Evolutionary conservation across 768 basidiomycete species (phyloP).

Genomic region (Favolaschia claudopus): DNA sequence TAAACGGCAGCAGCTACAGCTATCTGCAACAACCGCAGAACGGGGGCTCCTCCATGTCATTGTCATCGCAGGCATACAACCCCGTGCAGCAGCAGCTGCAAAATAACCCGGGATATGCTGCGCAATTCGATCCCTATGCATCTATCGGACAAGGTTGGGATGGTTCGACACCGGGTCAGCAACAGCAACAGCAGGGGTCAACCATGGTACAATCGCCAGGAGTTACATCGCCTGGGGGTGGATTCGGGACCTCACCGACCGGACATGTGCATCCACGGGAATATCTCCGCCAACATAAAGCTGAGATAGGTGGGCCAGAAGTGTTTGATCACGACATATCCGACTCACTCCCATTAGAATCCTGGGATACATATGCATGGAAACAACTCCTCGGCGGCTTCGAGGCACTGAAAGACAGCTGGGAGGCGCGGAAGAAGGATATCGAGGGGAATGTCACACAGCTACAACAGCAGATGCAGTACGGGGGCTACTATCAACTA

Average conservation of each 20-base stretch:
- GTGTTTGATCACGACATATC: too few relatives aligned
- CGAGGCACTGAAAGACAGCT: constrained; percentile 70
- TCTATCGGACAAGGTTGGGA: constrained; percentile 54
- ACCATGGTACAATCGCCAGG: constrained; percentile 25
- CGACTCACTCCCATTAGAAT: too few relatives aligned
- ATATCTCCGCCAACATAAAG: constrained; percentile 69
- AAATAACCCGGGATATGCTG: constrained; percentile 52
- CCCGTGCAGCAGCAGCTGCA: constrained; percentile 58
- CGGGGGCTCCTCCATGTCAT: too few relatives aligned
- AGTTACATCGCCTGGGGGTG: constrained; percentile 3
- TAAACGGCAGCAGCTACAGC: constrained; percentile 33
- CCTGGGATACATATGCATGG: constrained; percentile 77
- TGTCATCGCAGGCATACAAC: constrained; percentile 42
- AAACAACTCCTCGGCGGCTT: constrained; percentile 71
- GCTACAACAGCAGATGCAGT: constrained; percentile 54
- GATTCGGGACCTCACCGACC: constrained; percentile 35
- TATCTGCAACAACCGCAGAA: constrained; percentile 33
- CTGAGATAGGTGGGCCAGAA: too few relatives aligned
- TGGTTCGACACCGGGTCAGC: constrained; percentile 29
- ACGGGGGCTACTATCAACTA: constrained; percentile 56
- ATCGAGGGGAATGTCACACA: constrained; percentile 54
- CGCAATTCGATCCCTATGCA: constrained; percentile 63
- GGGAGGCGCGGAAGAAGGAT: constrained; percentile 68
- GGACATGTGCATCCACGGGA: constrained; percentile 71
- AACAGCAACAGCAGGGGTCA: constrained; percentile 29